These are phyloP conservation scores for Umbilicaria muhlenbergii DNA, from an alignment of 495 filamentous ascomycete species.

Conservation along the genomic window DNA sequence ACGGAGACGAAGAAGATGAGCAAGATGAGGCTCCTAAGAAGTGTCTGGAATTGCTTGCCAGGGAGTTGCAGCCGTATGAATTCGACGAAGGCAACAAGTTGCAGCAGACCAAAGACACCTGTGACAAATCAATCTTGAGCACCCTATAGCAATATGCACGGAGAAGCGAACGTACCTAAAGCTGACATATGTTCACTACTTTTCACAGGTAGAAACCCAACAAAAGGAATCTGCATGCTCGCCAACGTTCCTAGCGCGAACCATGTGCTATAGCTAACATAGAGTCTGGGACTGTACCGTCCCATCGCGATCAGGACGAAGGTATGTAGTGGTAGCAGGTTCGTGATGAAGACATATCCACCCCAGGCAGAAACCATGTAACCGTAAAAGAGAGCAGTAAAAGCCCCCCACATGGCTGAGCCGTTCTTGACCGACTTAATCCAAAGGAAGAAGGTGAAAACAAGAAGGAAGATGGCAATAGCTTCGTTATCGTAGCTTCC, in stretches of 20 bases:
- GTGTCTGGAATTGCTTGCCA: constrained; percentile 81
- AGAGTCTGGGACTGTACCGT: constrained; percentile 80
- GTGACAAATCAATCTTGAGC: not conserved
- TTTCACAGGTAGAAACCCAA: constrained; percentile 89
- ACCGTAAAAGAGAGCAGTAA: constrained; percentile 94
- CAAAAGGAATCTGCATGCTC: constrained; percentile 99
- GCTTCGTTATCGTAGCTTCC: constrained; percentile 99
- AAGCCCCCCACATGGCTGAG: constrained; percentile 86
- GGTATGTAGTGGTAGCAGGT: constrained; percentile 86
- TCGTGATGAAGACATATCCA: constrained; percentile 99
- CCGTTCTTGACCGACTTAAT: constrained; percentile 96
- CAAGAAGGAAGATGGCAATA: constrained; percentile 95
- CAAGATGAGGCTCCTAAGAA: constrained; percentile 67
- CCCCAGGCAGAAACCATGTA: constrained; percentile 99
- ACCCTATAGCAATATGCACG: not conserved
- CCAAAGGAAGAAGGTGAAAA: constrained; percentile 98
- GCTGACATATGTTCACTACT: constrained; percentile 99
- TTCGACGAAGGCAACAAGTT: constrained; percentile 86
- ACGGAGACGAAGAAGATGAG: constrained; percentile 58
- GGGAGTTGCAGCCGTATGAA: constrained; percentile 77
- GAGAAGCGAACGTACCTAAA: constrained; percentile 45
- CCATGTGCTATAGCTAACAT: constrained; percentile 96
- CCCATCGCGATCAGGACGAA: constrained; percentile 97
- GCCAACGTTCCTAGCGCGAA: constrained; percentile 92
- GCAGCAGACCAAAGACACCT: constrained; percentile 93